Conservation (phyloP, 345 rosid genomes). For the Melaleuca alternifolia region DNA sequence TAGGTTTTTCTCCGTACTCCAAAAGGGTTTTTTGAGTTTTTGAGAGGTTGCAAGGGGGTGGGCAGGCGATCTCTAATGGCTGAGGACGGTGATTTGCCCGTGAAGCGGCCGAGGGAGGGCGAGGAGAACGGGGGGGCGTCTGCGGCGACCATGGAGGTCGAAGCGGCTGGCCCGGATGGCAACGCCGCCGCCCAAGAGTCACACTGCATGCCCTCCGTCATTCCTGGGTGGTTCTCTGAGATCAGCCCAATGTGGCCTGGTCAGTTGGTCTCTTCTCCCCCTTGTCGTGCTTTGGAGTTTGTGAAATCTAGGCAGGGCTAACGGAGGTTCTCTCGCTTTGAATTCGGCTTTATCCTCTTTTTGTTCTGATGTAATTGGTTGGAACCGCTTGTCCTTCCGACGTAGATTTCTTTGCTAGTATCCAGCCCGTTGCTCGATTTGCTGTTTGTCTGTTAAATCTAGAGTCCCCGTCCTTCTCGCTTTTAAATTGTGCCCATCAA, state of each 20-base stretch:
- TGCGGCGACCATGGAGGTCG: constrained; percentile 10
- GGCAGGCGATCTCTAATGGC: background rate
- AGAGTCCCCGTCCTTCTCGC: background rate
- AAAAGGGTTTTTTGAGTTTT: background rate
- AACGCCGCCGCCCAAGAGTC: background rate
- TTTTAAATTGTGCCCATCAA: background rate
- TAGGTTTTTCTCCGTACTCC: background rate
- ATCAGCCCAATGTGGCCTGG: constrained; percentile 60
- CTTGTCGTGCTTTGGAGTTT: background rate
- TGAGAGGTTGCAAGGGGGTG: too few relatives aligned
- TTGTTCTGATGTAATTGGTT: background rate
- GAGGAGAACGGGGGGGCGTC: constrained; percentile 24
- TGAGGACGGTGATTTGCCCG: constrained; percentile 15
- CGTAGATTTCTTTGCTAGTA: background rate
- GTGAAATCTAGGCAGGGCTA: background rate
- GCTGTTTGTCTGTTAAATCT: background rate
- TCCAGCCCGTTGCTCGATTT: background rate
- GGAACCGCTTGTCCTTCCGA: background rate
- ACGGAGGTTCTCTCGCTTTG: background rate
- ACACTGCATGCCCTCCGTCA: constrained; percentile 20
- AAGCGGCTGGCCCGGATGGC: background rate
- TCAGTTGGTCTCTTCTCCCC: constrained; percentile 2
- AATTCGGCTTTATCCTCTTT: background rate
- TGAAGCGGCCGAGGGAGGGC: constrained; percentile 32
- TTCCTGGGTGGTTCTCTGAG: constrained; percentile 54